Evolutionary conservation across 805 yeast species (phyloP).

Genomic region (Sugiyamaella floridensis): DNA sequence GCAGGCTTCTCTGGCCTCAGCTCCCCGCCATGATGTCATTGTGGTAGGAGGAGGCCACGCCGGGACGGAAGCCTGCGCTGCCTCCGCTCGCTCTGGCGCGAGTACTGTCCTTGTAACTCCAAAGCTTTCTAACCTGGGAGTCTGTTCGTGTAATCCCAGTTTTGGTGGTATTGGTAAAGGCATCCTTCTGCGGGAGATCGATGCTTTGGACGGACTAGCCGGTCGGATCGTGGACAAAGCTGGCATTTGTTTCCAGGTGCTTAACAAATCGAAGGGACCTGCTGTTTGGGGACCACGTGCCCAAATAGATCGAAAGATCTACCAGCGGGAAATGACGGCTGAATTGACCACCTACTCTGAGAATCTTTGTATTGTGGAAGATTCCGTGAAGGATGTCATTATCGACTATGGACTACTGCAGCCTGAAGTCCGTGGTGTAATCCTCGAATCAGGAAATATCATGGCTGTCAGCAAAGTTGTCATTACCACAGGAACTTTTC

Average conservation of each 20-base stretch:
- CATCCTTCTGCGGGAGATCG: conserved; percentile 83
- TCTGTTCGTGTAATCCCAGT: conserved; percentile 94
- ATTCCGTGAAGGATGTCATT: conserved; percentile 78
- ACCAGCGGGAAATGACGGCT: conserved; percentile 70
- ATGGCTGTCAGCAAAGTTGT: conserved; percentile 63
- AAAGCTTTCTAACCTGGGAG: conserved; percentile 65
- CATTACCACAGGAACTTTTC: conserved; percentile 91
- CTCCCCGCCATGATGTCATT: conserved; percentile 49
- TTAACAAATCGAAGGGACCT: conserved; percentile 83
- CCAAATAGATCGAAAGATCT: conserved; percentile 83
- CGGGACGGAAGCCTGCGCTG: conserved; percentile 96
- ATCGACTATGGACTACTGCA: conserved; percentile 36
- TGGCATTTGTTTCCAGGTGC: conserved; percentile 83
- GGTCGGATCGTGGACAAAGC: conserved; percentile 83
- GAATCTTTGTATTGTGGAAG: conserved; percentile 57
- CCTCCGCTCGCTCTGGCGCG: conserved; percentile 79
- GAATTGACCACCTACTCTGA: conserved; percentile 47
- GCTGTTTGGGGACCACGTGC: conserved; percentile 99
- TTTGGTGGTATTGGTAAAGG: conserved; percentile 99
- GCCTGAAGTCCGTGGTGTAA: conserved; percentile 54
- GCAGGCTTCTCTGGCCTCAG: conserved; percentile 5
- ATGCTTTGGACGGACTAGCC: conserved; percentile 92
- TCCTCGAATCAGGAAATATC: conserved; percentile 60
- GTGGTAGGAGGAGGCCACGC: conserved; percentile 99
- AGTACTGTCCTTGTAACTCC: conserved; percentile 73